Evolutionary conservation across 2,329 filamentous ascomycete species (phyloP), one percentile per base, ranked within the genome.

Genomic region (Fusarium humuli): DNA sequence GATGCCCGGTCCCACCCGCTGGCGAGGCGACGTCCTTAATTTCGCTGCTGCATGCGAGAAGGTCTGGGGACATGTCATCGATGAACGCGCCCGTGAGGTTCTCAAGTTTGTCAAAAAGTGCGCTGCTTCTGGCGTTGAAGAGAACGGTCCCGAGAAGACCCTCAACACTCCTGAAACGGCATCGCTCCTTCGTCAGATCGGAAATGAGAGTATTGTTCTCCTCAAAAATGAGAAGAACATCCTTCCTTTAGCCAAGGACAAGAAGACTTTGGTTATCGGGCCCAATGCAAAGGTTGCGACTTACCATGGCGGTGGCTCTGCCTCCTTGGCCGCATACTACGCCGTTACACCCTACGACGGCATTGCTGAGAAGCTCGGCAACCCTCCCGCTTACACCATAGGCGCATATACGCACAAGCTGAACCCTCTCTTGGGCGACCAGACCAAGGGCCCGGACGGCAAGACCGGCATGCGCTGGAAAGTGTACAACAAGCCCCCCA

Each of bases 291-390:
- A 87, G 74, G 77, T 84, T 45, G 82, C 86, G 2, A 85, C 84
- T 4, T 88, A 87, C 68, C 85, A 90, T 71, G 90, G 90, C 37
- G 90, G 90, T 61, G 90, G 90, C 22, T 91, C 88, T 7, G 90
- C 90, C 3, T 85, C 88, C 1, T 78, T 89, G 29, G 79, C 80
- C 12, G 82, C 86, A 9, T 92, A 92, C 80, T 89, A 91, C 62
- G 91, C 91, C 49, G 85, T 94, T 22, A 93, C 89, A 1, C 92
- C 92, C 3, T 89, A 91, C 27, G 90, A 92, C 60, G 91, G 91
- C 9, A 92, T 94, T 72, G 85, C 83, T 41, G 82, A 82, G 34
- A 86, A 87, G 75, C 79, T 87, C 2, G 76, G 74, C 13, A 78
- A 77, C 1, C 59, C 79, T 7, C 83, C 85, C 0, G 77, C 76